These are phyloP conservation scores for Spathaspora arborariae DNA, from an alignment of 805 yeast species.

Conservation along the genomic window DNA sequence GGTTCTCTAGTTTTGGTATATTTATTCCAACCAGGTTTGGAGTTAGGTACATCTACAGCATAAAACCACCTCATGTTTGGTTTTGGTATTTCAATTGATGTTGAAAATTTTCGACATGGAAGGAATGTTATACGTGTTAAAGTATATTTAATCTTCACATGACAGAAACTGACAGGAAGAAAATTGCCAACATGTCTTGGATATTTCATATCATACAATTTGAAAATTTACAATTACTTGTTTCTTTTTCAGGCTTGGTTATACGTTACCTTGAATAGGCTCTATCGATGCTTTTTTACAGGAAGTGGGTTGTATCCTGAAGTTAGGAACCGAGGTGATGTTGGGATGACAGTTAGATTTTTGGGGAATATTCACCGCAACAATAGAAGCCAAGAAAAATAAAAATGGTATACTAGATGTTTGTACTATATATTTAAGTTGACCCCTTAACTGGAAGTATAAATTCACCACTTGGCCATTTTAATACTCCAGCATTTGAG, in stretches of 20 bases:
- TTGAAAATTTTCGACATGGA: not conserved
- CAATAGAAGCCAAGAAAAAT: too few species aligned
- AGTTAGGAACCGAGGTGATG: too few species aligned
- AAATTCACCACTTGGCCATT: constrained; percentile 60
- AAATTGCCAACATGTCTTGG: not conserved
- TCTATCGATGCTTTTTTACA: too few species aligned
- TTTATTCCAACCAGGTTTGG: constrained; percentile 59
- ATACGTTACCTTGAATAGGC: too few species aligned
- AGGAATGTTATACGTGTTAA: not conserved
- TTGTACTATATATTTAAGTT: constrained; percentile 24
- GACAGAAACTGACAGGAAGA: not conserved
- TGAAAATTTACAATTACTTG: too few species aligned
- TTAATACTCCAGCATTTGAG: constrained; percentile 56
- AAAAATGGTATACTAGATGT: too few species aligned
- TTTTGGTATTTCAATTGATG: constrained; percentile 8
- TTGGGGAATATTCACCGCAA: too few species aligned
- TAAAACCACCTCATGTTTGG: constrained; percentile 62
- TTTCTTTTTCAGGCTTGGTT: too few species aligned
- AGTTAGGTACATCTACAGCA: constrained; percentile 72
- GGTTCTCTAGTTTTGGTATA: constrained; percentile 52
- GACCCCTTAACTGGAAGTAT: constrained; percentile 50
- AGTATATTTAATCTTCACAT: not conserved
- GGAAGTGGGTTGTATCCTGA: too few species aligned
- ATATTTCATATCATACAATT: not conserved
- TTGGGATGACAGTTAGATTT: too few species aligned